A percentile compares a stretch with the other conserved stretches of the same genome.
phyloP scores from a whole-genome alignment of 768 basidiomycete genomes.

The Tylopilus vinaceipallidus region DNA sequence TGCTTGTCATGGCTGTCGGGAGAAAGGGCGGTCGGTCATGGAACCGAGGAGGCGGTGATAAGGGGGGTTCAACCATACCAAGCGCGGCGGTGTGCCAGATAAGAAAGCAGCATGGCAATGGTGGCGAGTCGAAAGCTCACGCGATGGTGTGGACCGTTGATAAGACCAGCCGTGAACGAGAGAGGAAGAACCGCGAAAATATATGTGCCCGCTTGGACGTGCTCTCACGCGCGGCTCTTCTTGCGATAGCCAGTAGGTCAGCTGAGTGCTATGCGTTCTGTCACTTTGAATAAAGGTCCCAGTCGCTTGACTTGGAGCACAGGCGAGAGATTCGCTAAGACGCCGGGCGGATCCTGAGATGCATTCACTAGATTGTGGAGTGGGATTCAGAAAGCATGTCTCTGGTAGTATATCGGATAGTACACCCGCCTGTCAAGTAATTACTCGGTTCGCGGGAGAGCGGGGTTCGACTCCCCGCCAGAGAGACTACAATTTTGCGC shows the following conservation, averaged over 20 bases:
- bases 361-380: no score
- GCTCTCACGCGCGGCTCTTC: not conserved
- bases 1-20: slow-evolving; percentile 32
- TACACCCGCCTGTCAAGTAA: slow-evolving; percentile 45
- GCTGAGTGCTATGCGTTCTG: no score
- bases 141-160: not conserved
- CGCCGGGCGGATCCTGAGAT: no score
- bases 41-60: not conserved
- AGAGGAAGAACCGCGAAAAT: not conserved
- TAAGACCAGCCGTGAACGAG: not conserved
- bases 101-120: slow-evolving; percentile 34
- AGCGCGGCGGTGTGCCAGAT: slow-evolving; percentile 34
- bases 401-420: slow-evolving; percentile 52
- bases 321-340: no score
- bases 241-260: no score
- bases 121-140: not conserved
- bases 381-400: slow-evolving; percentile 18
- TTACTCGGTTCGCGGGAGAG: slow-evolving; percentile 33
- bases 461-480: slow-evolving; percentile 49
- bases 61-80: slow-evolving; percentile 31
- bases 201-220: not conserved
- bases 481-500: slow-evolving; percentile 34
- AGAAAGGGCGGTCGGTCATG: not conserved
- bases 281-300: no score
- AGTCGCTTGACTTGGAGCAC: no score